A percentile compares a stretch with the other conserved stretches of the same genome.
Conservation (phyloP, 108 stramenopile genomes). For the Mayamaea pseudoterrestris region DNA sequence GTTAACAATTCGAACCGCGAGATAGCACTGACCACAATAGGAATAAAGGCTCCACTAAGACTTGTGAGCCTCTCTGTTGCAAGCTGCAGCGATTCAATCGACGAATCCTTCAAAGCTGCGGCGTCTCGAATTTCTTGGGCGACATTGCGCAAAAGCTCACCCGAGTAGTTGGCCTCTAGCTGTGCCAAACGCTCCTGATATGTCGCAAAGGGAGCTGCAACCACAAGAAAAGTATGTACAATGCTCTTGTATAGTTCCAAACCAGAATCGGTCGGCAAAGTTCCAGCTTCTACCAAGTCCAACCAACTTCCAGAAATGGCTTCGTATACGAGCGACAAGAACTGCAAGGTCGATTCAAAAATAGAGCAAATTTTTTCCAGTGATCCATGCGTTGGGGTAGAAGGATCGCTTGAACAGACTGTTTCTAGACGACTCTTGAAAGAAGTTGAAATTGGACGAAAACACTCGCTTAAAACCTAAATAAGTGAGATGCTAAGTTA, state of each 20-base stretch:
- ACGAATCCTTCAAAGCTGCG: constrained; percentile 15
- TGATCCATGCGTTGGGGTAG: constrained; percentile 17
- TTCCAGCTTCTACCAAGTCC: constrained; percentile 25
- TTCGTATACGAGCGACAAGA: constrained; percentile 72
- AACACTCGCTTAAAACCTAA: constrained; percentile 48
- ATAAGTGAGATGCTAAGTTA: not conserved
- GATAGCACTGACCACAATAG: constrained; percentile 50
- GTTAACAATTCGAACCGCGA: constrained; percentile 64
- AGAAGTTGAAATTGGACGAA: constrained; percentile 55
- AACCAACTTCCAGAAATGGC: constrained; percentile 47
- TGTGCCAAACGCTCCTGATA: constrained; percentile 45
- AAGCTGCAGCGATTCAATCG: constrained; percentile 28
- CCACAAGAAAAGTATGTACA: constrained; percentile 27
- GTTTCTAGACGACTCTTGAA: constrained; percentile 50
- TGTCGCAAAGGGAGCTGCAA: constrained; percentile 60
- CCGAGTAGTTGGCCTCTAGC: constrained; percentile 42
- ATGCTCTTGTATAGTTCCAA: constrained; percentile 28
- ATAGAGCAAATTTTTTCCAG: constrained; percentile 55
- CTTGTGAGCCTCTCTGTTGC: constrained; percentile 48
- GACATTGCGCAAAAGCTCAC: constrained; percentile 30
- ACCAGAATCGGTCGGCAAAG: constrained; percentile 16
- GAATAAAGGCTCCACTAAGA: constrained; percentile 59
- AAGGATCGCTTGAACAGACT: constrained; percentile 26
- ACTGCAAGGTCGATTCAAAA: constrained; percentile 70
- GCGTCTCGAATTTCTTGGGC: constrained; percentile 54